Base-by-base conservation (phyloP, 1,284 basidiomycete species). In the Microstroma glucosiphilum region DNA sequence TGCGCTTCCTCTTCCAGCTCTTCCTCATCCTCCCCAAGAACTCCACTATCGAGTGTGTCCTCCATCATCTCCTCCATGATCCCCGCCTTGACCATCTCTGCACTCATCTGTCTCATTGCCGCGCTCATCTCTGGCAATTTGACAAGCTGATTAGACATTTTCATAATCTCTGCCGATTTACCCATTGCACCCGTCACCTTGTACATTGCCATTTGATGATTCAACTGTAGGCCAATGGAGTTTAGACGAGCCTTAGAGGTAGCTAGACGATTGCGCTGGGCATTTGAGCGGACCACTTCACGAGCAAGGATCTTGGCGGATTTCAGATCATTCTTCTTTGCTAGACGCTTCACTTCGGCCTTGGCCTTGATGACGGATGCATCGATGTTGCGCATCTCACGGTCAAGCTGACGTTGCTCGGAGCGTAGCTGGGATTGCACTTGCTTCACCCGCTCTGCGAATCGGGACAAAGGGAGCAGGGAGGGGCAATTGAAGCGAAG, bases 131-230 rank as follows among this genome's bases (percentile, higher is more conserved):
- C 91, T 17, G 96, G 96, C 41, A 98, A 83, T 77, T 88, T 92
- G 73, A 98, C 84, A 54, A 98, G 85, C 56, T 88, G 83, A 81
- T 96, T 98, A 3, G 93, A 94, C 40, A 93, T 84, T 82, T 91
- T 98, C 94, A 99, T 98, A 68, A 98, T 97, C 81, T 98, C 94
- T 0, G 94, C 93, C 11, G 91, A 94, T 81, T 93, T 97, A 82
- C 96, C 92, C 71, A 99, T 83, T 23, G 91, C 87, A 8, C 96
- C 96, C 1, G 96, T 97, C 48, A 98, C 91, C 82, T 98, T 99
- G 72, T 89, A 83, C 89, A 97, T 92, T 0, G 96, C 96, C 64
- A 96, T 84, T 80, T 99, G 96, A 79, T 98, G 91, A 60, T 87
- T 85, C 62, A 99, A 83, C 80, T 97, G 94, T 79, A 87, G 88